A percentile compares a stretch with the other conserved stretches of the same genome.
phyloP scores from a whole-genome alignment of 192 early-diverging fungal species.

The Phlyctochytrium planicorne region DNA sequence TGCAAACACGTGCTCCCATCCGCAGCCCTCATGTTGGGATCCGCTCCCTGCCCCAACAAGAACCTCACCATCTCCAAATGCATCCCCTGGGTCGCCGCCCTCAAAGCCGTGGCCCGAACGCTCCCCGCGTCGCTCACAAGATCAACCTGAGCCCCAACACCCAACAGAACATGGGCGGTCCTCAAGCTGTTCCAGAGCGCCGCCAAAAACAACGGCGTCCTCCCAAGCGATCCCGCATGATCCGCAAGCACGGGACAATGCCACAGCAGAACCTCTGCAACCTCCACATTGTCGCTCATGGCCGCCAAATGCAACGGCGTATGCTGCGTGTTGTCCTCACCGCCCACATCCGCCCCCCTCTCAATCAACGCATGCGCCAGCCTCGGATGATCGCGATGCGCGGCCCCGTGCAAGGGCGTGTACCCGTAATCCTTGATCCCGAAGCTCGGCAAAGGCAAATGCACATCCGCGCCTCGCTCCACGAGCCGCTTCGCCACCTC shows the following conservation, averaged over 20 bases:
- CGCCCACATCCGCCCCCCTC: neutral
- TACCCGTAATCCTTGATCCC: neutral
- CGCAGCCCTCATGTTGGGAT: slow-evolving; percentile 2
- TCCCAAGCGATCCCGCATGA: neutral
- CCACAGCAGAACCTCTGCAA: slow-evolving; percentile 4
- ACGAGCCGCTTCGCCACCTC: slow-evolving; percentile 9
- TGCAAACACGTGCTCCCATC: slow-evolving; percentile 6
- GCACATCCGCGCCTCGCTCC: slow-evolving; percentile 1
- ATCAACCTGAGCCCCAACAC: neutral
- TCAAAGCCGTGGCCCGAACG: slow-evolving; percentile 2
- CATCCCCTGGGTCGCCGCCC: neutral
- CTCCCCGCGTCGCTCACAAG: neutral
- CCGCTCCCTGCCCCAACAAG: slow-evolving; percentile 9
- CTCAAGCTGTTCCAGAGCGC: slow-evolving; percentile 1
- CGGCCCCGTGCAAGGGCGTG: slow-evolving; percentile 4
- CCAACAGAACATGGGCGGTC: neutral
- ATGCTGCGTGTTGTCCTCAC: neutral
- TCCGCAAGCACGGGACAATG: neutral
- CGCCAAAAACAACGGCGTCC: slow-evolving; percentile 5
- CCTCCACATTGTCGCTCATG: neutral
- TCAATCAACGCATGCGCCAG: slow-evolving; percentile 7
- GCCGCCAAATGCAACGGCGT: slow-evolving; percentile 3
- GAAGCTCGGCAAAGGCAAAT: neutral
- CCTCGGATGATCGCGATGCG: slow-evolving; percentile 3
- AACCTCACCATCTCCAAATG: slow-evolving; percentile 9